Evolutionary conservation across 73 alveolate species (phyloP).

Genomic region (Paramecium pentaurelia): DNA sequence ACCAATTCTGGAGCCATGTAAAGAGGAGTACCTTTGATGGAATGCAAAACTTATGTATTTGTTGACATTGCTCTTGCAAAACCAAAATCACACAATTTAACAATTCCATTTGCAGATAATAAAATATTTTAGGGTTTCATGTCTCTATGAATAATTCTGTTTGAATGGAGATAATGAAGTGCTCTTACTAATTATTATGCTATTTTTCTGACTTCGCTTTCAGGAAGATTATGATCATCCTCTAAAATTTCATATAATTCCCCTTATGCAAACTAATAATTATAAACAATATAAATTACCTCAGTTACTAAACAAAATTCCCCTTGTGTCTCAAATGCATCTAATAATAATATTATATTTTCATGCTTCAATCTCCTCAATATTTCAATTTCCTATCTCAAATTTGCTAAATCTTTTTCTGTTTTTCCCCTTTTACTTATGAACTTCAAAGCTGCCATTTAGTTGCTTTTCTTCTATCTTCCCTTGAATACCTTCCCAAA

Average conservation of each 20-base stretch:
- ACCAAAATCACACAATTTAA: constrained; percentile 99
- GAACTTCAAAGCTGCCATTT: constrained; percentile 98
- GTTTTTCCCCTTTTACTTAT: constrained; percentile 98
- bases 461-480: constrained; percentile 94
- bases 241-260: constrained; percentile 98
- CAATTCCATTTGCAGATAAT: constrained; percentile 96
- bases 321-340: constrained; percentile 97
- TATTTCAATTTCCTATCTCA: constrained; percentile 98
- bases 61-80: constrained; percentile 99
- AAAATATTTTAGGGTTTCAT: constrained; percentile 99
- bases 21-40: constrained; percentile 99
- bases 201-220: constrained; percentile 95
- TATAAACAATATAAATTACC: constrained; percentile 46
- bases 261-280: constrained; percentile 91
- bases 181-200: constrained; percentile 97
- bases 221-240: constrained; percentile 99
- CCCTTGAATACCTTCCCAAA: constrained; percentile 99
- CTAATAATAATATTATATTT: constrained; percentile 96
- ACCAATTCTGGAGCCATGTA: constrained; percentile 99
- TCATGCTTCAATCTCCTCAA: constrained; percentile 96
- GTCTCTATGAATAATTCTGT: constrained; percentile 98
- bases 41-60: constrained; percentile 94
- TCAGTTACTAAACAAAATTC: constrained; percentile 98
- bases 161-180: constrained; percentile 89
- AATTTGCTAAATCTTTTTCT: constrained; percentile 96